Evolutionary conservation across 805 yeast genomes (phyloP).

Genomic region (Metschnikowia shivogae): DNA sequence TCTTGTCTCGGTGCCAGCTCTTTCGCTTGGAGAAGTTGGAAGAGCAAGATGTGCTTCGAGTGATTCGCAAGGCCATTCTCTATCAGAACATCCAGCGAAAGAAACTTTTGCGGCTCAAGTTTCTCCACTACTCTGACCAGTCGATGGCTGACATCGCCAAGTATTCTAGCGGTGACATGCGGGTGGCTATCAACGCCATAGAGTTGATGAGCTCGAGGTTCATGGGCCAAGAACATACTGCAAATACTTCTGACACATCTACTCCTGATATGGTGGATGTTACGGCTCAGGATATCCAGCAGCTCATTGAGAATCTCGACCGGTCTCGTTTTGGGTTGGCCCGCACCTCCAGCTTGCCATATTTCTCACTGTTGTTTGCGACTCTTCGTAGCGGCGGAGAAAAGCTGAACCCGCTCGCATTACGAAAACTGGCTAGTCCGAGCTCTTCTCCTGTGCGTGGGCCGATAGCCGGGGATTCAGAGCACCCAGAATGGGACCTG

Average conservation of each 20-base stretch:
- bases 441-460: conserved; percentile 1
- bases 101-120: conserved; percentile 4
- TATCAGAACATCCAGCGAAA: conserved; percentile 28
- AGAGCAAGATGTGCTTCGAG: conserved; percentile 44
- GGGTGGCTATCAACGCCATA: conserved; percentile 31
- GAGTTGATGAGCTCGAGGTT: conserved; percentile 24
- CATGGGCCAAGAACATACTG: background rate
- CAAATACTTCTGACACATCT: background rate
- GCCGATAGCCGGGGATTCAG: background rate
- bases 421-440: background rate
- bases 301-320: background rate
- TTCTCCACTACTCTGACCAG: conserved; percentile 15
- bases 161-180: conserved; percentile 28
- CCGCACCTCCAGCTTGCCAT: background rate
- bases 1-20: conserved; percentile 79
- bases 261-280: background rate
- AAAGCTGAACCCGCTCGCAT: background rate
- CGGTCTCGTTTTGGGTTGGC: background rate
- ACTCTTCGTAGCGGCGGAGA: background rate
- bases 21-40: conserved; percentile 60
- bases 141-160: conserved; percentile 17
- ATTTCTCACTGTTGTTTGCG: background rate
- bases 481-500: conserved; percentile 12
- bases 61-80: conserved; percentile 56
- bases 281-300: background rate